A percentile compares a stretch with the other conserved stretches of the same genome.
These are phyloP conservation scores for Calvatia gigantea DNA, from an alignment of 768 basidiomycete genomes.

Conservation along the genomic window DNA sequence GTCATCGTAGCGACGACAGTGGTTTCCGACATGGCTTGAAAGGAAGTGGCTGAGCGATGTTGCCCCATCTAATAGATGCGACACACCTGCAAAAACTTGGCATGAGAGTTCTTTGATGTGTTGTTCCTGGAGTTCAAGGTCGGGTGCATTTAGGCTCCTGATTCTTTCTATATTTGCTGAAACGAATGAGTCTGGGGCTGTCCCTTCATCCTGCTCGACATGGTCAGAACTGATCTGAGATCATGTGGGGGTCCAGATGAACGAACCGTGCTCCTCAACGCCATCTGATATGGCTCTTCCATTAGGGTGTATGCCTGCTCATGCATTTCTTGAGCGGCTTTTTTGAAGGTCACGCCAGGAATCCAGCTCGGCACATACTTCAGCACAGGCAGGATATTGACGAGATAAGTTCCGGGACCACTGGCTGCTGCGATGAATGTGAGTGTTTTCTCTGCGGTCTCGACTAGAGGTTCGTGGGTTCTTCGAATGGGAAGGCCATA, in stretches of 20 bases:
- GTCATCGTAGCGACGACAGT: slow-evolving; percentile 34
- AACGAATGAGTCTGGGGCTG: background rate
- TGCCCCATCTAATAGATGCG: too few relatives aligned
- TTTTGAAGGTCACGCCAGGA: slow-evolving; percentile 11
- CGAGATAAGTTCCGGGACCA: slow-evolving; percentile 7
- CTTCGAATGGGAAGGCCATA: slow-evolving; percentile 5
- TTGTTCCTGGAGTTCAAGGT: background rate
- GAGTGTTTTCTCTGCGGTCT: background rate
- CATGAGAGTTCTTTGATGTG: background rate
- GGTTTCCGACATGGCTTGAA: slow-evolving; percentile 2
- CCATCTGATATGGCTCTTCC: background rate
- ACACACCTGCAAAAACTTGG: background rate
- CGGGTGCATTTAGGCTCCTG: background rate
- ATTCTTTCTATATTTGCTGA: background rate
- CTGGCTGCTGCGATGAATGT: background rate
- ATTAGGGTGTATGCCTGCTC: background rate
- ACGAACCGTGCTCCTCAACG: background rate
- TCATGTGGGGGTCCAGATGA: background rate
- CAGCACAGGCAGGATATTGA: slow-evolving; percentile 6
- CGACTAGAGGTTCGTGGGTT: background rate
- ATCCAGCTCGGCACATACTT: slow-evolving; percentile 12
- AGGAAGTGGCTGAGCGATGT: background rate
- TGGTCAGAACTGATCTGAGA: background rate
- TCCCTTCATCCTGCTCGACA: background rate
- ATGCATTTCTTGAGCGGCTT: background rate